Conservation (phyloP, 129 eudicot genomes). For the Helianthus annuus region DNA sequence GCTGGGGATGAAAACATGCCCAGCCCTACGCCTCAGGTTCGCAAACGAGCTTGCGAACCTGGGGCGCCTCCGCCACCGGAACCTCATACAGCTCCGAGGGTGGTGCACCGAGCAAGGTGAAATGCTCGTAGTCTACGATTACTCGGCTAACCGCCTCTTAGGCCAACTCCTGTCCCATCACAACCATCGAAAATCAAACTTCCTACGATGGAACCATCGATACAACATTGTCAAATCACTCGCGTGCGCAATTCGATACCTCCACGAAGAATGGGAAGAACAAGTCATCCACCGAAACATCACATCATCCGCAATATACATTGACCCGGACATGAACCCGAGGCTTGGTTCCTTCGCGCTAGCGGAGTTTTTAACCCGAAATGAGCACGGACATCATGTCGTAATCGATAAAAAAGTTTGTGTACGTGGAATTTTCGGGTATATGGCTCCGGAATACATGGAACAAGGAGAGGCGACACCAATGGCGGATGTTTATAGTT, state of each 20-base stretch:
- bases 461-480: conserved; percentile 74
- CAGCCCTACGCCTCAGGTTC: conserved; percentile 64
- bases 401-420: conserved; percentile 46
- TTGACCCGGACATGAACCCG: conserved; percentile 78
- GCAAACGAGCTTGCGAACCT: conserved; percentile 67
- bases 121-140: conserved; percentile 87
- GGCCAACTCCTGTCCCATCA: conserved; percentile 68
- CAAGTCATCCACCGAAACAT: conserved; percentile 84
- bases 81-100: conserved; percentile 88
- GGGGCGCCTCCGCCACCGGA: conserved; percentile 82
- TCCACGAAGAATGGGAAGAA: conserved; percentile 98
- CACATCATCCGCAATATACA: conserved; percentile 68
- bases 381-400: conserved; percentile 54
- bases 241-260: conserved; percentile 82
- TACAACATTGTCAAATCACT: conserved; percentile 82
- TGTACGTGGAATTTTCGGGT: conserved; percentile 84
- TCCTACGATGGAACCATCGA: conserved; percentile 63
- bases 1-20: conserved; percentile 76
- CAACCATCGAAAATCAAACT: conserved; percentile 17
- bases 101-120: conserved; percentile 98
- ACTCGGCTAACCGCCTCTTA: conserved; percentile 54
- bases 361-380: conserved; percentile 77
- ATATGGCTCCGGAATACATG: conserved; percentile 89
- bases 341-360: conserved; percentile 81
- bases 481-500: conserved; percentile 87